Percentiles rank a stretch among this genome's conserved stretches.
Conservation (phyloP, 768 basidiomycete genomes). For the Clitopilus passeckerianus region DNA sequence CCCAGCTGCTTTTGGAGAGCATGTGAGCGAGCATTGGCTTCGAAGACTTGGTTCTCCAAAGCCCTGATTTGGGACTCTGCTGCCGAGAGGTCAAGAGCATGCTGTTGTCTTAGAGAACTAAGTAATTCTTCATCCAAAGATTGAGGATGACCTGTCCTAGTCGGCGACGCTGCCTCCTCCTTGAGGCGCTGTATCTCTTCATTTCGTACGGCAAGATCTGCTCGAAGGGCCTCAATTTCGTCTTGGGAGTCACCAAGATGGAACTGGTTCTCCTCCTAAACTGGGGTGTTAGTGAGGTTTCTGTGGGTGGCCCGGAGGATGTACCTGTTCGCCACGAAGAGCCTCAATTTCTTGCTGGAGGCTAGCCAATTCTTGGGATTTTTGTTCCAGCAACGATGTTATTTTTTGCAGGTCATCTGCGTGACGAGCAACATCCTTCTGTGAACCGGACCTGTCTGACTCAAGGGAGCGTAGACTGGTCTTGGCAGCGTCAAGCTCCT, state of each 20-base stretch:
- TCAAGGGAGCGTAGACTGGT: conserved; percentile 56
- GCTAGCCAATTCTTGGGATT: conserved; percentile 48
- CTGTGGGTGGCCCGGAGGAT: conserved; percentile 7
- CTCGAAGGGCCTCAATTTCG: conserved; percentile 67
- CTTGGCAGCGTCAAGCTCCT: conserved; percentile 51
- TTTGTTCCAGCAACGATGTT: conserved; percentile 33
- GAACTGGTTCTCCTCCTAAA: conserved; percentile 55
- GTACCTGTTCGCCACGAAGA: conserved; percentile 30
- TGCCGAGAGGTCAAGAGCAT: conserved; percentile 73
- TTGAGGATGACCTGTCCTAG: conserved; percentile 31
- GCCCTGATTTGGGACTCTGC: conserved; percentile 77
- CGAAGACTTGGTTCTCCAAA: conserved; percentile 68
- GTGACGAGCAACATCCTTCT: conserved; percentile 49
- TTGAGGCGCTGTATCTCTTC: conserved; percentile 62
- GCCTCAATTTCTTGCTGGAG: conserved; percentile 52
- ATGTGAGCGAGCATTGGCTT: conserved; percentile 67
- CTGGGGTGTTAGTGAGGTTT: background rate
- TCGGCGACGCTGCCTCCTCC: conserved; percentile 37
- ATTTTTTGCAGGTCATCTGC: conserved; percentile 58
- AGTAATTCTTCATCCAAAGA: conserved; percentile 75
- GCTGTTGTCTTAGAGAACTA: conserved; percentile 65
- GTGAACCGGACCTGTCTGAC: conserved; percentile 55
- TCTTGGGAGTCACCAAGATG: conserved; percentile 60
- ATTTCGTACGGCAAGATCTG: conserved; percentile 56
- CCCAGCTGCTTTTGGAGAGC: conserved; percentile 63